phyloP scores from a whole-genome alignment of 495 filamentous ascomycete genomes.

The Aspergillus conjunctus region DNA sequence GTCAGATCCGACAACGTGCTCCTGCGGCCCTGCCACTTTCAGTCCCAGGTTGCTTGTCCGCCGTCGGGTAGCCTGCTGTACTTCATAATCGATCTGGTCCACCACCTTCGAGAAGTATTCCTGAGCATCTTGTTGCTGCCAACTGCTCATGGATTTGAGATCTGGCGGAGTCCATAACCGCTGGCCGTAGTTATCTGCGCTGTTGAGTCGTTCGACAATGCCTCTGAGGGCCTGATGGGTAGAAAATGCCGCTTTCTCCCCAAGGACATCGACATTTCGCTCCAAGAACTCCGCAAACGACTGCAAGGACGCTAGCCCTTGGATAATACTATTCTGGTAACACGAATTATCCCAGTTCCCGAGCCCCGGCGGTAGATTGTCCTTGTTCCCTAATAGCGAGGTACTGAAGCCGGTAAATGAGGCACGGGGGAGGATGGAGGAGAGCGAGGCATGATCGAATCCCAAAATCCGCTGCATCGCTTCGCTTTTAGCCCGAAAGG shows the following conservation, averaged over 20 bases:
- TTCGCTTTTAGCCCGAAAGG: conserved; percentile 59
- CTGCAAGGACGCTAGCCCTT: conserved; percentile 77
- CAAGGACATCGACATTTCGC: conserved; percentile 46
- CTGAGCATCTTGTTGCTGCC: conserved; percentile 97
- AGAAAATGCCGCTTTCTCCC: conserved; percentile 39
- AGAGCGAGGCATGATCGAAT: conserved; percentile 57
- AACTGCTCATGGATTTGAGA: conserved; percentile 85
- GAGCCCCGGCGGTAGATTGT: conserved; percentile 67
- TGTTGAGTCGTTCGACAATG: conserved; percentile 68
- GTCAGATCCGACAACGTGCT: conserved; percentile 40
- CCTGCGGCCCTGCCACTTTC: conserved; percentile 42
- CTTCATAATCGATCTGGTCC: conserved; percentile 82
- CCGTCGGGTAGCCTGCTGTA: conserved; percentile 51
- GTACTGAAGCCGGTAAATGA: conserved; percentile 46
- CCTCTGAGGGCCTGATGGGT: conserved; percentile 61
- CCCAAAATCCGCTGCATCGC: conserved; percentile 68
- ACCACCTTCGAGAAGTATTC: conserved; percentile 93
- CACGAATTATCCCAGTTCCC: conserved; percentile 95
- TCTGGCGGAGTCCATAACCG: conserved; percentile 76
- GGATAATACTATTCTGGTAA: conserved; percentile 95
- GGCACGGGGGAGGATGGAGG: conserved; percentile 50
- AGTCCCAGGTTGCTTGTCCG: conserved; percentile 46
- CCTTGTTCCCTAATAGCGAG: conserved; percentile 41
- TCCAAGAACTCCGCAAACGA: conserved; percentile 57
- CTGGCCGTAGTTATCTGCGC: conserved; percentile 64